phyloP scores from a whole-genome alignment of 1,284 basidiomycete species.

The Moniliella sp. region DNA sequence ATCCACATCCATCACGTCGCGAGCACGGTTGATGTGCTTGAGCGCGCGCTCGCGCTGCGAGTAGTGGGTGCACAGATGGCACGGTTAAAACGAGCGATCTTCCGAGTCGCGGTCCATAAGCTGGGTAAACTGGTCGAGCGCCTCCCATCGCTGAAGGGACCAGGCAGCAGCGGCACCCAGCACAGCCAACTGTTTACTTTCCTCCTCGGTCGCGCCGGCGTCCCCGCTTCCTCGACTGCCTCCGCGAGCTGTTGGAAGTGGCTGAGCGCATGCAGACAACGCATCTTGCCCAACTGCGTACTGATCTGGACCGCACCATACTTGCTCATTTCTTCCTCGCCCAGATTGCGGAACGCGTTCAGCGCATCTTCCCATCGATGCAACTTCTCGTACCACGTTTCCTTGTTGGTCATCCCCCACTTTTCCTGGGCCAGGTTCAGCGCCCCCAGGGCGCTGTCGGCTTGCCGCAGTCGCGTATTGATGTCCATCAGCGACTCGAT shows the following conservation, averaged over 20 bases:
- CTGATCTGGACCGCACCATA: constrained; percentile 41
- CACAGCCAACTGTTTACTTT: constrained; percentile 74
- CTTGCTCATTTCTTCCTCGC: constrained; percentile 51
- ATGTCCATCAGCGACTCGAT: constrained; percentile 89
- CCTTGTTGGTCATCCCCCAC: constrained; percentile 60
- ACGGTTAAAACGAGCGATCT: constrained; percentile 84
- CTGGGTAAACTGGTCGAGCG: constrained; percentile 89
- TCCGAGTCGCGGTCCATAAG: constrained; percentile 83
- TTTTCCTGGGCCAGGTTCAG: constrained; percentile 28
- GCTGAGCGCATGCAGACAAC: constrained; percentile 83
- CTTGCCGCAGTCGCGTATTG: constrained; percentile 83
- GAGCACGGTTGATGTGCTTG: constrained; percentile 75
- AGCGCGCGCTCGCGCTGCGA: constrained; percentile 81
- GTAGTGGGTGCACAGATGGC: constrained; percentile 81
- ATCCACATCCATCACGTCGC: constrained; percentile 77
- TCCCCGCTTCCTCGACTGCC: constrained; percentile 73
- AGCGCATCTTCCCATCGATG: constrained; percentile 91
- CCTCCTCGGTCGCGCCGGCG: constrained; percentile 55
- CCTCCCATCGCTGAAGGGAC: constrained; percentile 89
- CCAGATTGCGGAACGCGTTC: constrained; percentile 58
- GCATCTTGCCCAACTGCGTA: constrained; percentile 66
- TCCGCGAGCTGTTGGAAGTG: constrained; percentile 84
- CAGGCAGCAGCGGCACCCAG: constrained; percentile 91
- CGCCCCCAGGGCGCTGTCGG: constrained; percentile 29
- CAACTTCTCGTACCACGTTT: constrained; percentile 92